Evolutionary conservation across 2,329 filamentous ascomycete species (phyloP), one percentile per base, ranked within the genome.

Genomic region (Bipolaris bicolor): DNA sequence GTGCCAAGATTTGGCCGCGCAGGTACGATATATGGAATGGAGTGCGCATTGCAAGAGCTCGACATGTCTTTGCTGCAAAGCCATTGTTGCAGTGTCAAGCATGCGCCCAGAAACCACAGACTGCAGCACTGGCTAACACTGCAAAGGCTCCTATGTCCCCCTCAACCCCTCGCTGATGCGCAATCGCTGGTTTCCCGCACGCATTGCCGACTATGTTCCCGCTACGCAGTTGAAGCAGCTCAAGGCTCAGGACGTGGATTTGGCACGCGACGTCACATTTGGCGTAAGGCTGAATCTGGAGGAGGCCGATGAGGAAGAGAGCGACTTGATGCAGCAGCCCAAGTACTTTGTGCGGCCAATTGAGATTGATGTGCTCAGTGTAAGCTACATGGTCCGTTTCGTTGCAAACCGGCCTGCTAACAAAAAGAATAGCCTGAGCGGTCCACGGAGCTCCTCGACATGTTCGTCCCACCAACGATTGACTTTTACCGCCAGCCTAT

Each of bases 81-180:
- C 31, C 48, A n/a, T 16, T 26, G 50, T 41, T 41, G 43, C 50
- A 24, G 40, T 47, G 9, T 52, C 49, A 49, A 48, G 40, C 29
- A 36, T 44, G 39, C 6, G 13, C 31, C 11, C 34, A 48, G 18
- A 39, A 15, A 53, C 11, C 41, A 46, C 36, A 36, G 31, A 40
- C 10, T 22, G 29, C 22, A 43, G 7, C 36, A 56, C 45, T 51
- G 60, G 57, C 67, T 72, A 58, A 75, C 49, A 36, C 24, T 54
- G 22, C 20, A 34, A 60, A 86, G 84, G 83, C 59, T 71, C 80
- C 16, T 79, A 85, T 57, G 75, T 86, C 18, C 80, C 83, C 31
- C 76, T 86, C 40, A 71, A 80, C n/a, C 71, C 76, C 15, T 81
- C 83, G 20, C 74, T 77, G 36, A 85, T 87, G 83, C 78, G 84